Evolutionary conservation across 352 stramenopile genomes (phyloP), one percentile per base, ranked within the genome.

Genomic region (Globisporangium orthogonon): DNA sequence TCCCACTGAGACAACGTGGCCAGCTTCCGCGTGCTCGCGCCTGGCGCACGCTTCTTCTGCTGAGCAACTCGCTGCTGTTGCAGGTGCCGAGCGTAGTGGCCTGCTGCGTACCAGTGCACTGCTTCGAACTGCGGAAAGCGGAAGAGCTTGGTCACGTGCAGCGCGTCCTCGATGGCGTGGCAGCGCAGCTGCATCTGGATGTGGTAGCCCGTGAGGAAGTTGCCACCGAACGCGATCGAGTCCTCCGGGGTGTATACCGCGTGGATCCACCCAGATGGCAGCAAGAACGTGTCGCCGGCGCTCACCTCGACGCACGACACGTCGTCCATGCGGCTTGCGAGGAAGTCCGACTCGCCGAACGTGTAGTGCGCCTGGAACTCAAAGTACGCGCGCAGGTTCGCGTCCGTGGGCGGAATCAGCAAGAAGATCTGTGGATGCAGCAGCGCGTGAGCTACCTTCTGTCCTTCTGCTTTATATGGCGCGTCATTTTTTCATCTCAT

Each of bases 191-290:
- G 73, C 43, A 52, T 76, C 23, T 51, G 35, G 11, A 79, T 70
- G 63, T 79, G 63, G 33, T 78, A 71, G 6, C 62, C 61, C 0
- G 67, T 66, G 9, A 83, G 53, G 29, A 83, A 79, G 52, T 76
- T 74, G 17, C 73, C 73, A 18, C 70, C 58, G 48, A 76, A 83
- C 43, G 65, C 62, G 29, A 83, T 71, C 45, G 67, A 69, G 50
- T 83, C 73, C 44, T 76, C 59, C 0, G 61, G 65, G 7, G 73
- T 78, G 56, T 74, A 73, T 44, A 75, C 67, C 0, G 70, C 66
- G 46, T 79, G 72, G 29, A 83, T 74, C 70, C 73, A 83, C 1
- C 73, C 73, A 0, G 73, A 73, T 0, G 73, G 73, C 28, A 83
- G 52, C 48, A 83, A 45, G 43, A 83, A 59, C 37, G 73, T 83